Base-by-base conservation (phyloP, 2,329 filamentous ascomycete genomes). In the Alternaria viburni region DNA sequence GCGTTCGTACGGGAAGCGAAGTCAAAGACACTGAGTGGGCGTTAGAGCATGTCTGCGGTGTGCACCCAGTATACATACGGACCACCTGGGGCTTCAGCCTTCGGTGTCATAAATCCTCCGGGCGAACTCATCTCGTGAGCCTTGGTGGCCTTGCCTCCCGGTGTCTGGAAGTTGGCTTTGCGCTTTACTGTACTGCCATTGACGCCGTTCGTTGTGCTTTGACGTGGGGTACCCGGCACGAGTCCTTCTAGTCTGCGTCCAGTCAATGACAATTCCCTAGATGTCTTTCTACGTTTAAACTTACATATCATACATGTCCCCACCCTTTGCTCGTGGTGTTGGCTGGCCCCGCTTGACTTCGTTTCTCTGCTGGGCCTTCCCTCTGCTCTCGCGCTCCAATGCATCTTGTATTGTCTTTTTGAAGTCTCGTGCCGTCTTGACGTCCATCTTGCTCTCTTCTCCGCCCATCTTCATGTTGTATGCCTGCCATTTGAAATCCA, bases 401-500 rank as follows among this genome's bases (percentile, higher is more conserved):
- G 88, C 86, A 73, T 97, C 93, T 75, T 95, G 93, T 8, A 97
- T 86, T 74, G 92, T 90, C 76, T 93, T 91, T 80, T 97, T 97
- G 77, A 99, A 91, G 59, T 89, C 88, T 46, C 91, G 87, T 49
- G 92, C 87, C 0, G 87, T 90, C 41, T 91, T 87, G 45, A 96
- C 84, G 51, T 91, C 88, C 65, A 92, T 82, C 63, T 86, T 89
- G 65, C 90, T 89, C 61, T 93, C 91, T 60, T 96, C 93, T 51
- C 88, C 83, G 23, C 94, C 93, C 90, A 98, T 93, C 81, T 95
- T 97, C 78, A 99, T 91, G 80, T 92, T 94, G 85, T 97, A 98
- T 0, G 93, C 95, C 80, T 99, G 96, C 96, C 96, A 99, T 86
- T 98, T 98, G 88, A 93, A 97, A 81, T 93, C 97, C 25, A 98